These are phyloP conservation scores for Breynia disticha DNA, from an alignment of 441 rosid species.

Conservation along the genomic window DNA sequence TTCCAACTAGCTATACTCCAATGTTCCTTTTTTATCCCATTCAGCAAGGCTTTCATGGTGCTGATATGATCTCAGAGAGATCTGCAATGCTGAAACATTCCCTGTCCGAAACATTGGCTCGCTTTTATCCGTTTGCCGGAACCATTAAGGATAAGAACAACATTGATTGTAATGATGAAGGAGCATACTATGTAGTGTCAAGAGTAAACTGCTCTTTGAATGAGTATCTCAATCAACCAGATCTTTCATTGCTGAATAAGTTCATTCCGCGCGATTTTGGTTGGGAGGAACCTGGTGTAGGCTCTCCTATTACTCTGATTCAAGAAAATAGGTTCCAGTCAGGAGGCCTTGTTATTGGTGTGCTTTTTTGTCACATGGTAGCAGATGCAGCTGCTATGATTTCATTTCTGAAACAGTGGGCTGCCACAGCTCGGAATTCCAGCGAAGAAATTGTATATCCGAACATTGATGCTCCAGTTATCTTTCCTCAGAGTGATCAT, in stretches of 20 bases:
- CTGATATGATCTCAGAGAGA: conserved; percentile 4
- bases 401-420: conserved; percentile 17
- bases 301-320: conserved; percentile 17
- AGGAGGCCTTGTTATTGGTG: conserved; percentile 21
- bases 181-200: conserved; percentile 34
- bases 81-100: conserved; percentile 27
- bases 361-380: conserved; percentile 21
- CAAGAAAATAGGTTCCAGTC: conserved; percentile 22
- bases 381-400: conserved; percentile 21
- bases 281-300: conserved; percentile 11
- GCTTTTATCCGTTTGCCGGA: conserved; percentile 47
- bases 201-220: conserved; percentile 16
- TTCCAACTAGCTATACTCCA: conserved; percentile 23
- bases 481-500: conserved; percentile 15
- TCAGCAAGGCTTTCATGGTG: background rate
- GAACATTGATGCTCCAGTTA: conserved; percentile 9
- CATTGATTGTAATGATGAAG: conserved; percentile 42
- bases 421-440: conserved; percentile 7
- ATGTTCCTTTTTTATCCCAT: conserved; percentile 32
- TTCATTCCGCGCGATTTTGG: conserved; percentile 26
- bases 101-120: conserved; percentile 30
- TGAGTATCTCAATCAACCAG: conserved; percentile 23
- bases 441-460: background rate
- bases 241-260: conserved; percentile 15
- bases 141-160: conserved; percentile 27